phyloP scores from a whole-genome alignment of 2,329 filamentous ascomycete genomes.

The Macrophomina phaseolina region DNA sequence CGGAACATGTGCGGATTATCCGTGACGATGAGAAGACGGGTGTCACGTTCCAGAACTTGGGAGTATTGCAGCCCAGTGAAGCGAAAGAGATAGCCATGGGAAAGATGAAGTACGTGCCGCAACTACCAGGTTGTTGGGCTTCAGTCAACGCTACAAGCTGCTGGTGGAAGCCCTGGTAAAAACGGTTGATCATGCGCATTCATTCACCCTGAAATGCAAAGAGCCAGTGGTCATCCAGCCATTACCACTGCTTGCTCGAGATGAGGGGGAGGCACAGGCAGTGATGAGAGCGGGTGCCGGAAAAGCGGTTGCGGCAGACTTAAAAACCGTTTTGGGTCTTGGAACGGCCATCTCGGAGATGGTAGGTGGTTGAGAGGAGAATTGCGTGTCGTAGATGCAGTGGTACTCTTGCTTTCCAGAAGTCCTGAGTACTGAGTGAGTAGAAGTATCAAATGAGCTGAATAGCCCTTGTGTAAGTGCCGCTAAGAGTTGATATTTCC shows the following conservation, averaged over 20 bases:
- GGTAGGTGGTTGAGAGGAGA: background rate
- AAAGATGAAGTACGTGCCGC: background rate
- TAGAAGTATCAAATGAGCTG: no score
- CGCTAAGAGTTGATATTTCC: no score
- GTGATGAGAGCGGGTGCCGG: background rate
- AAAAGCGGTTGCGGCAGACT: background rate
- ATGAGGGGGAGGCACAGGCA: background rate
- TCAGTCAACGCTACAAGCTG: background rate
- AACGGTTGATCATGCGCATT: conserved; percentile 2
- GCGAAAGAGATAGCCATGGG: conserved; percentile 13
- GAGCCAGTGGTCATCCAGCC: background rate
- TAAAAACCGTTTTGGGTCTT: background rate
- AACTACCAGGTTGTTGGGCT: background rate
- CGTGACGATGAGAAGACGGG: background rate
- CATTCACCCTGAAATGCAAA: background rate
- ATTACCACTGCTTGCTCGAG: background rate
- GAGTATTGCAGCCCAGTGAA: background rate
- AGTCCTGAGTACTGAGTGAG: no score
- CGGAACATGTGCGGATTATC: background rate
- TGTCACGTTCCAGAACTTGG: background rate
- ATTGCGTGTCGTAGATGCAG: no score
- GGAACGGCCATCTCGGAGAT: background rate
- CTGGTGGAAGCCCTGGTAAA: background rate
- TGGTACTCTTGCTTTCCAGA: no score
- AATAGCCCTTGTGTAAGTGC: no score